Evolutionary conservation across 2,329 filamentous ascomycete species (phyloP).

Genomic region (Arthroderma uncinatum): DNA sequence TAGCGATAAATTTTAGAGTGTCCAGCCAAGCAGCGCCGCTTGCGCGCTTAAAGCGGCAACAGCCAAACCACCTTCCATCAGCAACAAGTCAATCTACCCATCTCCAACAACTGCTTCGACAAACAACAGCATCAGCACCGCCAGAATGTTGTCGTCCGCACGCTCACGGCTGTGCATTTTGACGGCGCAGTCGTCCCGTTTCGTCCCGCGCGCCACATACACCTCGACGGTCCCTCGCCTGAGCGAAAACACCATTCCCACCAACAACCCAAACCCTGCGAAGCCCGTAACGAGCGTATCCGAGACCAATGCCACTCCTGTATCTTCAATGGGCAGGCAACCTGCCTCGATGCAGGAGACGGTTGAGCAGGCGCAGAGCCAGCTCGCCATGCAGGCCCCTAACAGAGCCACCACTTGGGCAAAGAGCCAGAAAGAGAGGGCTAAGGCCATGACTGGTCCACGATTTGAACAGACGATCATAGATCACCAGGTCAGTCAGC

Average conservation of each 20-base stretch:
- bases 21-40: neutral
- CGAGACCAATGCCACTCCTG: conserved; percentile 48
- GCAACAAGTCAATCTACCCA: conserved; percentile 4
- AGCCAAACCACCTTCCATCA: neutral
- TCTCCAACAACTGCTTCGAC: conserved; percentile 7
- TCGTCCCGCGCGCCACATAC: conserved; percentile 29
- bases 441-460: conserved; percentile 80
- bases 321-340: conserved; percentile 37
- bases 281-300: conserved; percentile 43
- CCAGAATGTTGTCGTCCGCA: conserved; percentile 36
- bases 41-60: conserved; percentile 6
- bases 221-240: conserved; percentile 34
- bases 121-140: conserved; percentile 15
- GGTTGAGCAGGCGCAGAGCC: conserved; percentile 44
- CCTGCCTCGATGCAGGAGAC: conserved; percentile 47
- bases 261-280: conserved; percentile 49
- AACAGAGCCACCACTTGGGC: conserved; percentile 78
- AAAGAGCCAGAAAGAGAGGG: conserved; percentile 68
- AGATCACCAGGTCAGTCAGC: conserved; percentile 62
- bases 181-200: conserved; percentile 26
- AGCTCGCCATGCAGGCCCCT: conserved; percentile 63
- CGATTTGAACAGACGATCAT: conserved; percentile 97
- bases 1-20: neutral
- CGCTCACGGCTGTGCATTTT: conserved; percentile 38
- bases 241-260: conserved; percentile 32